These are phyloP conservation scores for Jaltomata sinuosa DNA, from an alignment of 257 asterid genomes.

Conservation along the genomic window DNA sequence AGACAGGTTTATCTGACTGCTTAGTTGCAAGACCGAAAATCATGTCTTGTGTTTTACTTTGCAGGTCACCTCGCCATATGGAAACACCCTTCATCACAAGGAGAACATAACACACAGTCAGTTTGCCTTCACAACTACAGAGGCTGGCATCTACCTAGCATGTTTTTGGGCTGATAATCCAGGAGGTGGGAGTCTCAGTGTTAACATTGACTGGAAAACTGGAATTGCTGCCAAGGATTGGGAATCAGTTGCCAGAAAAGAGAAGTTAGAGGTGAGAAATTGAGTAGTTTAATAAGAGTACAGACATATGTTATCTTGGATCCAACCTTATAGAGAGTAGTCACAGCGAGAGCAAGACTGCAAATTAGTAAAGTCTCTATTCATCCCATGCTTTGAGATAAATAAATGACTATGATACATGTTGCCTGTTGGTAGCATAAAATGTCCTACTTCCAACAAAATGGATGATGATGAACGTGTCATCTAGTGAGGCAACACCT, in stretches of 20 bases:
- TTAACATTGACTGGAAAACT: constrained; percentile 84
- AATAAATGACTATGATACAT: not conserved
- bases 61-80: constrained; percentile 78
- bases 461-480: not conserved
- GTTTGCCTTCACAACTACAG: constrained; percentile 75
- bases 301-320: not conserved
- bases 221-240: constrained; percentile 92
- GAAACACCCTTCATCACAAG: constrained; percentile 51
- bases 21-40: not conserved
- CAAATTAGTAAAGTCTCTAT: not conserved
- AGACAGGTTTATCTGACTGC: not conserved
- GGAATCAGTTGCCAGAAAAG: constrained; percentile 88
- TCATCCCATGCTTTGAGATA: not conserved
- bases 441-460: not conserved
- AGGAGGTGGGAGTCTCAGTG: constrained; percentile 47
- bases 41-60: not conserved
- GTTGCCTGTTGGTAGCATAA: not conserved
- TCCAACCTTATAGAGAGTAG: not conserved
- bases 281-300: not conserved
- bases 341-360: not conserved
- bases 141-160: constrained; percentile 76
- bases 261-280: constrained; percentile 66
- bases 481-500: not conserved
- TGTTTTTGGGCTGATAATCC: constrained; percentile 64
- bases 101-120: constrained; percentile 76